Evolutionary conservation across 1,284 basidiomycete genomes (phyloP).

Genomic region (Fomitopsis palustris): DNA sequence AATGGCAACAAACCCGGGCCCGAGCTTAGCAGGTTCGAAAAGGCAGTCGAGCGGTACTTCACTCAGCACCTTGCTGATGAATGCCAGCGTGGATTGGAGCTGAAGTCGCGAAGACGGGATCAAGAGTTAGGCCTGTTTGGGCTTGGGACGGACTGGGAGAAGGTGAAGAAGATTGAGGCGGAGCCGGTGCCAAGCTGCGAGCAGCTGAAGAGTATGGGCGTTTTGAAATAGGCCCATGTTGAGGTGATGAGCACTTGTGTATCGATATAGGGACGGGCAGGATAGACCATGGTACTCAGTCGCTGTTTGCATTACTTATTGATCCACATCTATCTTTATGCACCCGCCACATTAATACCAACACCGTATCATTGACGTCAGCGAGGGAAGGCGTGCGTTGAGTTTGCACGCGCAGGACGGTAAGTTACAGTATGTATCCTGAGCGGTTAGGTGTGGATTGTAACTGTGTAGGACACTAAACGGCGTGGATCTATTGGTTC

Average conservation of each 20-base stretch:
- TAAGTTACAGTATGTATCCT: not conserved
- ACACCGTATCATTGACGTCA: not conserved
- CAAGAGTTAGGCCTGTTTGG: slow-evolving; percentile 85
- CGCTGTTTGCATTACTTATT: slow-evolving; percentile 9
- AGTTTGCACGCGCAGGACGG: not conserved
- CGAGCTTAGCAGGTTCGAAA: slow-evolving; percentile 54
- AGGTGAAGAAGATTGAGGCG: slow-evolving; percentile 63
- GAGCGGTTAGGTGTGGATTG: not conserved
- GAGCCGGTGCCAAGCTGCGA: slow-evolving; percentile 75
- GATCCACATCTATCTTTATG: slow-evolving; percentile 1
- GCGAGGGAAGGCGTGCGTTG: not conserved
- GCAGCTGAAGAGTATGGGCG: slow-evolving; percentile 58
- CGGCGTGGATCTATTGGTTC: slow-evolving; percentile 17
- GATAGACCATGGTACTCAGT: slow-evolving; percentile 10
- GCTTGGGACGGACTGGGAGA: slow-evolving; percentile 85
- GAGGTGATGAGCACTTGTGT: slow-evolving; percentile 1
- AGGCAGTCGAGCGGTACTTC: slow-evolving; percentile 68
- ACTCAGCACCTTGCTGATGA: slow-evolving; percentile 58
- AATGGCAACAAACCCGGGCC: slow-evolving; percentile 41
- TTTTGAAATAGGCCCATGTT: slow-evolving; percentile 31
- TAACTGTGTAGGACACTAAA: not conserved
- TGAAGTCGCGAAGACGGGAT: slow-evolving; percentile 65
- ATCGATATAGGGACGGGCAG: slow-evolving; percentile 4
- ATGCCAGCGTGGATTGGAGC: slow-evolving; percentile 66
- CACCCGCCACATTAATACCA: not conserved